phyloP scores from a whole-genome alignment of 768 basidiomycete species.

The Lactarius sanguifluus region DNA sequence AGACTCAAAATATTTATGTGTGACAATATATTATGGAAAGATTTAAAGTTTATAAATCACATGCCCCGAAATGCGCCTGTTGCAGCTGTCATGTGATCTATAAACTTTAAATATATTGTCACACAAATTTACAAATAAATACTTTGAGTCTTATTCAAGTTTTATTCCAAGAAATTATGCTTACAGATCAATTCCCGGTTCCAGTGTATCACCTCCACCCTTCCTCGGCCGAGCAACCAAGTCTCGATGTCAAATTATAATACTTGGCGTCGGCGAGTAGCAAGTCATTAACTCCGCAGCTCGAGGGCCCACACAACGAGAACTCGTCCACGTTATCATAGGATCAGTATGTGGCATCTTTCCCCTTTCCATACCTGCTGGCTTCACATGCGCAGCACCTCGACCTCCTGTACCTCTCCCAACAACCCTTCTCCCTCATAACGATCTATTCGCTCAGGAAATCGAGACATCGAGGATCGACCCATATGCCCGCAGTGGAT shows the following conservation, averaged over 20 bases:
- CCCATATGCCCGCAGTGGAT: slow-evolving; percentile 24
- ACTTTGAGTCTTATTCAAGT: neutral
- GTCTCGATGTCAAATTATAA: neutral
- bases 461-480: too few relatives aligned
- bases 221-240: neutral
- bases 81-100: too few relatives aligned
- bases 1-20: too few relatives aligned
- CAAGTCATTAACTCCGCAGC: slow-evolving; percentile 58
- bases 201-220: neutral
- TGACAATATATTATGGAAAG: too few relatives aligned
- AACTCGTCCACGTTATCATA: slow-evolving; percentile 92
- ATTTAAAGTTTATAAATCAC: too few relatives aligned
- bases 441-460: slow-evolving; percentile 45
- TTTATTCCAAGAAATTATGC: too few relatives aligned
- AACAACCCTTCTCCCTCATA: slow-evolving; percentile 79
- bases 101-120: too few relatives aligned
- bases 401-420: slow-evolving; percentile 83
- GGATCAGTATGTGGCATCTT: slow-evolving; percentile 69
- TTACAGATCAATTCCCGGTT: too few relatives aligned
- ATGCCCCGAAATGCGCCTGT: too few relatives aligned
- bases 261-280: neutral
- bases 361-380: too few relatives aligned
- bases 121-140: too few relatives aligned
- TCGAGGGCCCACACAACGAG: too few relatives aligned
- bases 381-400: slow-evolving; percentile 42